phyloP scores from a whole-genome alignment of 352 stramenopile genomes.

The Pythium insidiosum region DNA sequence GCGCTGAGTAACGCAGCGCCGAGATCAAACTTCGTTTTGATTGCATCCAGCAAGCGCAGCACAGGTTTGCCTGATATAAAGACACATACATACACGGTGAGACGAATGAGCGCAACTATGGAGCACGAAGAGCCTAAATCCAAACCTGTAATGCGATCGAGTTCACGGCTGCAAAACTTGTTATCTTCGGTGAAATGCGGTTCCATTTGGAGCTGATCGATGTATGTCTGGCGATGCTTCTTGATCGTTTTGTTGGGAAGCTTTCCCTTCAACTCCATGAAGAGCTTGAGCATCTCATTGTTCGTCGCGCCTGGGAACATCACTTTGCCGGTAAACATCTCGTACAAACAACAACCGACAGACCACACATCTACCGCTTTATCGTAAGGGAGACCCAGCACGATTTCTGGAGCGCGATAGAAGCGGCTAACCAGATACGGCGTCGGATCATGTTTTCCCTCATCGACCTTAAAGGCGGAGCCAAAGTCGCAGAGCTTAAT shows the following conservation, averaged over 20 bases:
- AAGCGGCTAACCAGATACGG: slow-evolving; percentile 99
- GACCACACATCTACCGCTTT: slow-evolving; percentile 97
- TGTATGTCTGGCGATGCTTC: slow-evolving; percentile 65
- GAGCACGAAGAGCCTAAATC: slow-evolving; percentile 14
- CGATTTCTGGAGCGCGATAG: slow-evolving; percentile 96
- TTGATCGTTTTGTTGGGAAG: slow-evolving; percentile 83
- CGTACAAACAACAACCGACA: slow-evolving; percentile 94
- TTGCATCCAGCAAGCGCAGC: slow-evolving; percentile 29
- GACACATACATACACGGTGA: not conserved
- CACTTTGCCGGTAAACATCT: slow-evolving; percentile 97
- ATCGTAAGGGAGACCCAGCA: slow-evolving; percentile 89
- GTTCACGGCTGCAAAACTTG: slow-evolving; percentile 79
- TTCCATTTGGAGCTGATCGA: slow-evolving; percentile 81
- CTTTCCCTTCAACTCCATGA: slow-evolving; percentile 95
- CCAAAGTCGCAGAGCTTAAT: slow-evolving; percentile 98
- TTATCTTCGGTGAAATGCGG: slow-evolving; percentile 83
- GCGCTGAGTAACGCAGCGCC: slow-evolving; percentile 19
- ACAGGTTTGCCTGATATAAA: slow-evolving; percentile 25
- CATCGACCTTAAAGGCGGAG: slow-evolving; percentile 90
- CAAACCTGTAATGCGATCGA: slow-evolving; percentile 75
- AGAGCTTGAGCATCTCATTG: slow-evolving; percentile 96
- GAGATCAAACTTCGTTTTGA: slow-evolving; percentile 36
- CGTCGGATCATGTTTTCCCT: slow-evolving; percentile 91
- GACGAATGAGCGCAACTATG: not conserved
- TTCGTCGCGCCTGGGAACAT: slow-evolving; percentile 96